These are phyloP conservation scores for Mycena filopes DNA, from an alignment of 768 basidiomycete genomes.

Conservation along the genomic window DNA sequence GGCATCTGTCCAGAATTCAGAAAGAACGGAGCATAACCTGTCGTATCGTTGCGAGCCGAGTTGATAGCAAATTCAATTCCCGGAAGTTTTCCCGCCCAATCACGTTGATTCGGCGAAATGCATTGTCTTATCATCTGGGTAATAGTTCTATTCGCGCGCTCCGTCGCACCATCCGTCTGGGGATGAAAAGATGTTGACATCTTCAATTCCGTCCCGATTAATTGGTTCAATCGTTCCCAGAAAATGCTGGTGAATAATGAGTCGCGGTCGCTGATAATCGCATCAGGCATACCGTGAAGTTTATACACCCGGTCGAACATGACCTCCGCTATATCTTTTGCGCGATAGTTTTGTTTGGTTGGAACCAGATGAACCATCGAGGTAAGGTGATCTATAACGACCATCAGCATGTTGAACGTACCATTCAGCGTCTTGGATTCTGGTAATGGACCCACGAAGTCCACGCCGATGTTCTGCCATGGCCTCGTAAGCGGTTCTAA, in stretches of 20 bases:
- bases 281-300: background rate
- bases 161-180: background rate
- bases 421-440: background rate
- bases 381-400: background rate
- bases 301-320: background rate
- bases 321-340: background rate
- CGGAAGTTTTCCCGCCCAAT: conserved; percentile 38
- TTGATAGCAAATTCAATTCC: conserved; percentile 39
- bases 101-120: conserved; percentile 35
- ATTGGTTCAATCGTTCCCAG: background rate
- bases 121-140: conserved; percentile 35
- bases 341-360: background rate
- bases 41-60: conserved; percentile 29
- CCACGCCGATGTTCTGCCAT: background rate
- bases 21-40: conserved; percentile 41
- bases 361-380: background rate
- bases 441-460: background rate
- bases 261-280: background rate
- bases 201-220: background rate
- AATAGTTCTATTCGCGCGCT: conserved; percentile 36
- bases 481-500: conserved; percentile 19
- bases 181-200: background rate
- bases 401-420: background rate
- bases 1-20: conserved; percentile 37
- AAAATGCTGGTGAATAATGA: background rate